Evolutionary conservation across 78 protist species (phyloP).

Genomic region (Acrasis kona): DNA sequence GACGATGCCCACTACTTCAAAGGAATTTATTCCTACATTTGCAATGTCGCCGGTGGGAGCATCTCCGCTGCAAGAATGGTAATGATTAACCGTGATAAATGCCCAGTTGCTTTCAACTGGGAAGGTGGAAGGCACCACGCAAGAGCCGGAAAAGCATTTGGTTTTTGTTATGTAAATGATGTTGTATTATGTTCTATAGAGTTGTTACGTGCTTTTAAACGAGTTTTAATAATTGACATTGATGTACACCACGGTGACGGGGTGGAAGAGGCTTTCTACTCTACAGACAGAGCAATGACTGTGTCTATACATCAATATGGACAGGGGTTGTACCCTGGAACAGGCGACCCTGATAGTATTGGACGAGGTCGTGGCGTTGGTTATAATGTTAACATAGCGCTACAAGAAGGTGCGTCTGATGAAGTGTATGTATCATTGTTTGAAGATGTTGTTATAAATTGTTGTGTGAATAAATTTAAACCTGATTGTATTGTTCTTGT

Average conservation of each 20-base stretch:
- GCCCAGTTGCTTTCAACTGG: constrained; percentile 97
- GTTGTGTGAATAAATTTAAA: constrained; percentile 61
- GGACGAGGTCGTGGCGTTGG: constrained; percentile 80
- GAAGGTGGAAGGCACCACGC: constrained; percentile 99
- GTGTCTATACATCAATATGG: constrained; percentile 93
- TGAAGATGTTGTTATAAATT: constrained; percentile 62
- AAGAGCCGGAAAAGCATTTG: constrained; percentile 87
- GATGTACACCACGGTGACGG: constrained; percentile 99
- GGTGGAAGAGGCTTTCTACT: constrained; percentile 91
- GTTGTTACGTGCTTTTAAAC: constrained; percentile 44
- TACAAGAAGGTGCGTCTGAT: constrained; percentile 94
- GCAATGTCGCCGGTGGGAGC: constrained; percentile 93
- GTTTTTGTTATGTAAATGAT: constrained; percentile 98
- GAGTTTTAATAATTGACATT: constrained; percentile 96
- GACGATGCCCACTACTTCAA: too few relatives aligned
- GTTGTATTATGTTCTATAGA: constrained; percentile 94
- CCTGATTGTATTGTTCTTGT: constrained; percentile 90
- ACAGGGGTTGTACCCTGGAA: constrained; percentile 93
- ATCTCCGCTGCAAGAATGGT: constrained; percentile 89
- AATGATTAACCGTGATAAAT: constrained; percentile 54
- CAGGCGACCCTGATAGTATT: constrained; percentile 81
- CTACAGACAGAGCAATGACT: constrained; percentile 92
- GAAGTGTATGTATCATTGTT: constrained; percentile 62
- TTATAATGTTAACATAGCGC: constrained; percentile 90
- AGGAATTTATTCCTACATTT: constrained; percentile 90